phyloP scores from a whole-genome alignment of 2,329 filamentous ascomycete genomes.

The Venturia pyrina region DNA sequence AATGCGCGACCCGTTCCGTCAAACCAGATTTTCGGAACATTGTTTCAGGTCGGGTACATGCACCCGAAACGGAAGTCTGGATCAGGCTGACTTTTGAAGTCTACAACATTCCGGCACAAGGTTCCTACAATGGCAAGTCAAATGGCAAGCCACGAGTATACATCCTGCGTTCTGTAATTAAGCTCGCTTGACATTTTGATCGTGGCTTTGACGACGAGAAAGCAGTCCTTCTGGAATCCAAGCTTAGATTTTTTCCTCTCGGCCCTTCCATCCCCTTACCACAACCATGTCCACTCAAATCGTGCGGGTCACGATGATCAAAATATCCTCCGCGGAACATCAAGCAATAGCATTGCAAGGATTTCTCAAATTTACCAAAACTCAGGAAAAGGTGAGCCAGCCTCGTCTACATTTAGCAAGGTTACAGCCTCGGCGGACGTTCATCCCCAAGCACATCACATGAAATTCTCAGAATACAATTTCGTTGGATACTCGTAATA shows the following conservation, averaged over 20 bases:
- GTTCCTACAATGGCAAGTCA: neutral
- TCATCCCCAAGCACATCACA: neutral
- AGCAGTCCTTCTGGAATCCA: too few relatives aligned
- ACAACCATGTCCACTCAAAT: neutral
- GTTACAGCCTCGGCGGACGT: neutral
- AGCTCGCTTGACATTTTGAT: neutral
- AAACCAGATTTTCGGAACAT: neutral
- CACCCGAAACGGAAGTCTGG: neutral
- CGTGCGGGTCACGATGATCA: conserved; percentile 6
- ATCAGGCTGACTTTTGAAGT: neutral
- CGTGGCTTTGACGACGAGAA: neutral
- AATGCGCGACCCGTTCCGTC: neutral
- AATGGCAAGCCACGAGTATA: neutral
- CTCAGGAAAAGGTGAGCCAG: conserved; percentile 5
- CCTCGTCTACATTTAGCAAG: neutral
- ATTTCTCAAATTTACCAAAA: neutral
- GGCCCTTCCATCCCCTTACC: neutral
- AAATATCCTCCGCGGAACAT: neutral
- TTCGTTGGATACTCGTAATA: too few relatives aligned
- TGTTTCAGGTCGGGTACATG: neutral
- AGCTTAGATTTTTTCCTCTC: neutral
- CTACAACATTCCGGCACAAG: neutral
- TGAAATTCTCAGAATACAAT: neutral
- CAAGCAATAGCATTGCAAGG: neutral
- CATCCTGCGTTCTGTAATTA: neutral